A percentile compares a stretch with the other conserved stretches of the same genome.
phyloP scores from a whole-genome alignment of 2,329 filamentous ascomycete species.

The Conoideocrella luteorostrata region DNA sequence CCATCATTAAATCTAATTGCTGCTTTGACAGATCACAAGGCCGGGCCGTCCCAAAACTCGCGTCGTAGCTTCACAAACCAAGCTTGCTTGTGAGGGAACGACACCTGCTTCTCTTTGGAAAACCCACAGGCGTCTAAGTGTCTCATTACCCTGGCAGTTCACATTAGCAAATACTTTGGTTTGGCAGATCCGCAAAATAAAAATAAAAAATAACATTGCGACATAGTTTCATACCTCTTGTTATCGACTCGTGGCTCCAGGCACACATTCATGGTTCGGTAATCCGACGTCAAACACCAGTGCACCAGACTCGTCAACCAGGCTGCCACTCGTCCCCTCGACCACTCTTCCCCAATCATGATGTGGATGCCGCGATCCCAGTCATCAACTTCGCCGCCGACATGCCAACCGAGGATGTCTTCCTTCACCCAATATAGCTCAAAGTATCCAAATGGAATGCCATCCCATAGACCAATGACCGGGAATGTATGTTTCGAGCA shows the following conservation, averaged over 20 bases:
- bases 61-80: conserved; percentile 76
- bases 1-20: neutral
- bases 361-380: conserved; percentile 88
- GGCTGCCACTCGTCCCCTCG: conserved; percentile 69
- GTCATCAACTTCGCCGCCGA: conserved; percentile 61
- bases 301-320: conserved; percentile 89
- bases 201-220: neutral
- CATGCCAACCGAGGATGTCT: conserved; percentile 65
- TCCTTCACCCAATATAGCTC: conserved; percentile 99
- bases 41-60: conserved; percentile 72
- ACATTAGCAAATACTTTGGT: neutral
- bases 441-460: conserved; percentile 92
- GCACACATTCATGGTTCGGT: conserved; percentile 74
- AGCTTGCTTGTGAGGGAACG: conserved; percentile 87
- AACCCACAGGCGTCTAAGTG: conserved; percentile 74
- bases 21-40: conserved; percentile 33
- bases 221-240: conserved; percentile 55
- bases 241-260: conserved; percentile 92
- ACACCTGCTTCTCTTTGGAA: conserved; percentile 76
- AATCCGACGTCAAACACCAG: conserved; percentile 71
- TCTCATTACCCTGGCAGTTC: conserved; percentile 21
- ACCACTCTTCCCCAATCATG: conserved; percentile 87
- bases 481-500: conserved; percentile 74
- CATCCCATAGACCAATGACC: conserved; percentile 88
- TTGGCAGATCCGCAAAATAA: neutral